Percentiles rank a stretch among this genome's conserved stretches.
phyloP scores from a whole-genome alignment of 768 basidiomycete genomes.

The Suillus decipiens region DNA sequence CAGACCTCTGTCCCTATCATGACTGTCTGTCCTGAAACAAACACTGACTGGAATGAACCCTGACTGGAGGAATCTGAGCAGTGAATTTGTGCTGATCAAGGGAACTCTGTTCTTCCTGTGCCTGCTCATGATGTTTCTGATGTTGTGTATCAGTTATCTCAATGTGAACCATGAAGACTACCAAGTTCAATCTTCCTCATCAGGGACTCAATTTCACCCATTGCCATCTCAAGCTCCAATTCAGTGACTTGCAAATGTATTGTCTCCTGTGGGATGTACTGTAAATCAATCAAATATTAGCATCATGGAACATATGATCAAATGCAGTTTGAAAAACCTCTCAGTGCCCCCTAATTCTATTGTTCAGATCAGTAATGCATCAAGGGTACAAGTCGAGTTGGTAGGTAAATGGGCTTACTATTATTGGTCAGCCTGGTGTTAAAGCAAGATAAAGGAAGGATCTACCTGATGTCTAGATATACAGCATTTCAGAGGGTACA shows the following conservation, averaged over 20 bases:
- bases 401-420: no score
- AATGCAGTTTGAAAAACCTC: no score
- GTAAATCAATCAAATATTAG: not conserved
- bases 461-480: no score
- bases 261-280: conserved; percentile 42
- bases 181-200: conserved; percentile 51
- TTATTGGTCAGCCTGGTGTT: no score
- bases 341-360: no score
- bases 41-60: conserved; percentile 23
- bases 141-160: conserved; percentile 18
- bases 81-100: conserved; percentile 31
- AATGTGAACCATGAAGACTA: conserved; percentile 14
- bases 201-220: conserved; percentile 69
- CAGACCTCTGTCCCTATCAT: conserved; percentile 39
- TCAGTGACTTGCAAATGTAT: conserved; percentile 74
- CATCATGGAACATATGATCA: no score
- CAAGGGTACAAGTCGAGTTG: no score
- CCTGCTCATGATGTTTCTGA: conserved; percentile 32
- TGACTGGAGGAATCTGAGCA: conserved; percentile 31
- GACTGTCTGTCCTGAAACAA: conserved; percentile 32
- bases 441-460: no score
- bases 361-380: no score
- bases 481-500: no score
- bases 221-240: conserved; percentile 75
- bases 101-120: conserved; percentile 31